Evolutionary conservation across 768 basidiomycete species (phyloP).

Genomic region (Chalciporus chontae): DNA sequence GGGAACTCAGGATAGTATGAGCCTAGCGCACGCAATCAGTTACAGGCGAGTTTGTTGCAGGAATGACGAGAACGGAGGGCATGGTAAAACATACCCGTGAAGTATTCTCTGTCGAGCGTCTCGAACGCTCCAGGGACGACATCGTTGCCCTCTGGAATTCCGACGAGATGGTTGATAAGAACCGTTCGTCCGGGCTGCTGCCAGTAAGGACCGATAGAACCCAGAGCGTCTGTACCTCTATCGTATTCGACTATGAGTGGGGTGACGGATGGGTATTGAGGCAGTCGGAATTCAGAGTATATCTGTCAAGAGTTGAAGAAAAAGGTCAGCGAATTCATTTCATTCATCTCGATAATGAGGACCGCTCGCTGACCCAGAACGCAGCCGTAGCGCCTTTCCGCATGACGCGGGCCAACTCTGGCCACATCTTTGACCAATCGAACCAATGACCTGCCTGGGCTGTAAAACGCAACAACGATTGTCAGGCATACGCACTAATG

Average conservation of each 20-base stretch:
- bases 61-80: neutral
- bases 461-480: constrained; percentile 20
- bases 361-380: constrained; percentile 55
- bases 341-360: neutral
- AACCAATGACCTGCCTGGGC: constrained; percentile 86
- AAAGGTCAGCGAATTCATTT: neutral
- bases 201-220: constrained; percentile 67
- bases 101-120: constrained; percentile 52
- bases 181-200: constrained; percentile 74
- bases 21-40: constrained; percentile 25
- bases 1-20: constrained; percentile 40
- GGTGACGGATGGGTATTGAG: constrained; percentile 52
- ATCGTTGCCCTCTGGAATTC: constrained; percentile 55
- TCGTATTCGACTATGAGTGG: constrained; percentile 60
- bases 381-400: constrained; percentile 62
- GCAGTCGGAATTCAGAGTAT: constrained; percentile 68
- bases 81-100: constrained; percentile 42
- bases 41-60: neutral
- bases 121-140: constrained; percentile 35
- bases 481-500: neutral
- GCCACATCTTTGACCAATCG: constrained; percentile 69
- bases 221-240: constrained; percentile 48
- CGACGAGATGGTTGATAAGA: constrained; percentile 63
- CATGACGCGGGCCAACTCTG: constrained; percentile 58
- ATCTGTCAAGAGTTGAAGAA: constrained; percentile 28